phyloP scores from a whole-genome alignment of 2,329 filamentous ascomycete species.

The Gyromitra esculenta region DNA sequence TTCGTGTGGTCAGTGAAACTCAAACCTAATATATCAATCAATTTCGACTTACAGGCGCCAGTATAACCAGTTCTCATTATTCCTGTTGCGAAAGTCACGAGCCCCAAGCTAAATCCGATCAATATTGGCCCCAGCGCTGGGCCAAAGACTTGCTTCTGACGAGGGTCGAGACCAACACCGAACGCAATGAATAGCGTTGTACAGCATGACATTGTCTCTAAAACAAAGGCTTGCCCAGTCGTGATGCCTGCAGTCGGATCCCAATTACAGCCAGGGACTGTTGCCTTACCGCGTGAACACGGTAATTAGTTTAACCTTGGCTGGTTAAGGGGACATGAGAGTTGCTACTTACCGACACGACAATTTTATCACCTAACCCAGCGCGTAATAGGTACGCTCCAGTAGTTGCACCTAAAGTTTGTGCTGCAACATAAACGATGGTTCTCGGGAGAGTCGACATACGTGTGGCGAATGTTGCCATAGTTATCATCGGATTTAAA shows the following conservation, averaged over 20 bases:
- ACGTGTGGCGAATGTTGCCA: conserved; percentile 66
- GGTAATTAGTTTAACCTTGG: neutral
- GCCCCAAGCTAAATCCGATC: conserved; percentile 63
- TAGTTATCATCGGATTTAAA: conserved; percentile 67
- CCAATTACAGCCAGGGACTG: conserved; percentile 29
- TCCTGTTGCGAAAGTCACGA: conserved; percentile 61
- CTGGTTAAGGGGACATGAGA: neutral
- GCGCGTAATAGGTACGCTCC: conserved; percentile 63
- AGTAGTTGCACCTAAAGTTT: conserved; percentile 63
- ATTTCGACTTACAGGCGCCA: conserved; percentile 59
- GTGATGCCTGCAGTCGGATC: conserved; percentile 58
- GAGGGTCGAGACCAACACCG: conserved; percentile 67
- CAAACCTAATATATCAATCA: neutral
- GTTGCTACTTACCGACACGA: conserved; percentile 43
- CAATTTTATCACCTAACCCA: conserved; percentile 57
- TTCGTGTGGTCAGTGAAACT: neutral
- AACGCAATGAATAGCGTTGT: conserved; percentile 65
- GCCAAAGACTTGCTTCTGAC: conserved; percentile 65
- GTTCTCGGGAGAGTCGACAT: conserved; percentile 65
- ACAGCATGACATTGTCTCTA: conserved; percentile 65
- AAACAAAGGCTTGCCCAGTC: conserved; percentile 62
- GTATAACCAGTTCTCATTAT: conserved; percentile 62
- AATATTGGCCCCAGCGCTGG: conserved; percentile 65
- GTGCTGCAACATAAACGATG: conserved; percentile 64
- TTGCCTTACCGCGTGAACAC: neutral